These are phyloP conservation scores for Paralagenidium karlingii DNA, from an alignment of 352 stramenopile genomes.

Conservation along the genomic window DNA sequence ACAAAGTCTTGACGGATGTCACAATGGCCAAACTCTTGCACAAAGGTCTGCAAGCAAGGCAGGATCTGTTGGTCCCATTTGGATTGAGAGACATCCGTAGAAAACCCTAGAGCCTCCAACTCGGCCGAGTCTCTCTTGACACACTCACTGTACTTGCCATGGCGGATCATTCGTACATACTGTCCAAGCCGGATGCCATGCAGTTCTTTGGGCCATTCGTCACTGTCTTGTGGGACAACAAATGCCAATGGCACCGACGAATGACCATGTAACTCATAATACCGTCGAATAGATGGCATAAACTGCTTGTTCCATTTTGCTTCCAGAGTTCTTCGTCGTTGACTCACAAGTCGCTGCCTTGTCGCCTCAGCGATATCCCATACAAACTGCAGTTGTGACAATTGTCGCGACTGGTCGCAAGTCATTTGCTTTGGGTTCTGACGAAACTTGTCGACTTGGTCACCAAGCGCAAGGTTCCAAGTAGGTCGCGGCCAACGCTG, in stretches of 20 bases:
- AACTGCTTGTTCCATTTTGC: conserved; percentile 64
- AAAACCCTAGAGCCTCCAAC: conserved; percentile 45
- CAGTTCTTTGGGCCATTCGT: conserved; percentile 31
- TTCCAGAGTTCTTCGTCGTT: too few species aligned
- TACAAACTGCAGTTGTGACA: conserved; percentile 88
- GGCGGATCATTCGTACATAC: conserved; percentile 55
- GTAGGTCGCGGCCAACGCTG: conserved; percentile 63
- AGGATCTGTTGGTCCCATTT: conserved; percentile 54
- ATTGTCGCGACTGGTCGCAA: conserved; percentile 38
- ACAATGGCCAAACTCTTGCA: conserved; percentile 76
- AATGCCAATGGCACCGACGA: conserved; percentile 50
- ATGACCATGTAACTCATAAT: conserved; percentile 40
- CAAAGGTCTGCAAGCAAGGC: conserved; percentile 74
- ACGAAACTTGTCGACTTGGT: conserved; percentile 82
- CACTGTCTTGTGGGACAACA: conserved; percentile 21
- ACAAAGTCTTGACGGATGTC: conserved; percentile 88
- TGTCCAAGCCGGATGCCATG: conserved; percentile 43
- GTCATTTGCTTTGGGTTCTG: conserved; percentile 38
- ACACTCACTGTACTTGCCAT: conserved; percentile 38
- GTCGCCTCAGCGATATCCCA: conserved; percentile 78
- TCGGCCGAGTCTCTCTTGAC: conserved; percentile 17
- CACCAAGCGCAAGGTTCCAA: conserved; percentile 74
- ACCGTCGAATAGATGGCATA: conserved; percentile 38
- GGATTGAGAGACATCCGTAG: conserved; percentile 40
- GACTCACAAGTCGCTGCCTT: too few species aligned